Evolutionary conservation across 2,329 filamentous ascomycete species (phyloP), one percentile per base, ranked within the genome.

Genomic region (Helicocarpus griseus): DNA sequence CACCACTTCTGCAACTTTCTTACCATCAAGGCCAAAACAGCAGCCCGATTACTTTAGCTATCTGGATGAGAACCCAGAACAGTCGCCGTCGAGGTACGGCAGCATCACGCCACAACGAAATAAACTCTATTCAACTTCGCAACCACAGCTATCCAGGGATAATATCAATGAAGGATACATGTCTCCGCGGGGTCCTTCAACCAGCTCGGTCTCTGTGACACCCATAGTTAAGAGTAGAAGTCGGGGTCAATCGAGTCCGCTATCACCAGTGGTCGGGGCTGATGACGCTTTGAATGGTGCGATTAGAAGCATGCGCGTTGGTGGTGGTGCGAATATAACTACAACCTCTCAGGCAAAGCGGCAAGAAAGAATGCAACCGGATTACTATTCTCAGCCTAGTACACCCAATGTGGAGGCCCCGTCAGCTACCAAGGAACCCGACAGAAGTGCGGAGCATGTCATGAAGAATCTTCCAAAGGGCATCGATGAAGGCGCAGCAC

Each of bases 391-490:
- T 33, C 48, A 38, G 26, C 36, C 38, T 19, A 50, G 17, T 35
- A 17, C 24, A n/a, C 11, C 73, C 3, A 71, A 72, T 8, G 74
- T 76, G 33, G 69, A 69, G 9, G 66, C 19, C 3, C 13, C 24
- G 13, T 36, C 48, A 19, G 68, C 72, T 19, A 73, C 71, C 24
- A 69, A 71, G 6, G 73, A 77, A 47, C 69, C 67, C 19, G 72
- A 73, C 8, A 77, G 79, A 86, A 75, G 74, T 49, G 80, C 87
- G 56, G 73, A 76, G 46, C 68, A 77, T 7, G 74, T 95, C 21
- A 72, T 96, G 62, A 89, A 87, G 62, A 84, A 85, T 52, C 70
- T 97, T 1, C 90, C 90, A 0, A 78, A 83, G 49, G 89, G 89
- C 0, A 81, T 96, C 2, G 93, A 98, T 63, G 80, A 85, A 57